Base-by-base conservation (phyloP, 192 early-diverging fungal species). In the Glomus cerebriforme region DNA sequence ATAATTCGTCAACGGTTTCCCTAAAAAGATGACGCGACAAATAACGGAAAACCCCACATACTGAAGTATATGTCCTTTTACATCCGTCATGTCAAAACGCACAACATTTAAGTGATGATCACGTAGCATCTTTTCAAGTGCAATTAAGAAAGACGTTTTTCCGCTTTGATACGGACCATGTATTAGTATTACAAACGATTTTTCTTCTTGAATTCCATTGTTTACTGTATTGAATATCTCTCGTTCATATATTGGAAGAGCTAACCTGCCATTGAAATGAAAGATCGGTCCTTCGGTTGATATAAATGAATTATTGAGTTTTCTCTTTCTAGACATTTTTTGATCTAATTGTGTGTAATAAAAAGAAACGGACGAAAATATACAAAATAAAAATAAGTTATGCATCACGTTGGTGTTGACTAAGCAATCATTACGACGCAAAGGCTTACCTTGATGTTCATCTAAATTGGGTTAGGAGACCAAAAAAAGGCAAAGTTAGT, bases 91-190 rank as follows among this genome's bases (percentile, higher is more conserved):
- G 62, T 64, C 62, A 2, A 64, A 64, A 64, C 2, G 62, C 26
- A 6, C 17, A 43, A 45, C 9, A 71, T 71, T 24, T 13, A 26
- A 71, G 37, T 37, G 37, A 37, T 37, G 37, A 45, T 71, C 22
- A 34, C n/a, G 15, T 5, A 71, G 69, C 6, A 17, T 12, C 39
- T 45, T 22, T 24, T 71, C 37, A 8, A 71, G n/a, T 45, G 69
- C 69, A 71, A 71, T 34, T 35, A 71, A 6, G n/a, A 71, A 71
- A 17, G 69, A 43, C 0, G n/a, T 24, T 22, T 71, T 71, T 9
- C 39, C 69, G 17, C 35, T 24, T 71, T 71, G 69, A 27, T 71
- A 71, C 7, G 37, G 69, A 7, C 31, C 39, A 9, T 66, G 7
- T 15, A 66, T 66, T 0, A 66, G 7, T 15, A 66, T 66, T 0